Base-by-base conservation (phyloP, 1,284 basidiomycete genomes). In the Trametes sp. region DNA sequence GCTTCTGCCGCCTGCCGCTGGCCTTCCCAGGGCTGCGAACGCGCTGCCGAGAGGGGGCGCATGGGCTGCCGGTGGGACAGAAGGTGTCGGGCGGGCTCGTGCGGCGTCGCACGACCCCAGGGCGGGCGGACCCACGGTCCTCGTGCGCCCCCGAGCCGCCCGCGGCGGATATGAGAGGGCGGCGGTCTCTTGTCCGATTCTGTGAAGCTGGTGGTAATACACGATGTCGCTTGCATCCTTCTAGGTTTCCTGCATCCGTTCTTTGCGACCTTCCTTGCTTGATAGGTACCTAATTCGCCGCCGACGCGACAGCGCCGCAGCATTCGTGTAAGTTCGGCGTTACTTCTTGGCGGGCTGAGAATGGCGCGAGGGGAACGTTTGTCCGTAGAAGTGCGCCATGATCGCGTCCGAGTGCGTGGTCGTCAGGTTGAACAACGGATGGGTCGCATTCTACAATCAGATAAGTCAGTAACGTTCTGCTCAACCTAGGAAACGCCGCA, bases 371-470 rank as follows among this genome's bases (percentile, higher is more conserved):
- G 84, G 83, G 41, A 84, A 62, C 0, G 63, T 76, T 67, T 95
- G 92, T 5, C 80, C 78, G 75, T 95, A 95, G 73, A 95, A 95
- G 76, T 94, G 82, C 7, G 83, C 79, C 83, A 94, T 87, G 41
- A 96, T 85, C 0, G 77, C 84, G 69, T 92, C 85, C 1, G 88
- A 79, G 70, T 94, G 88, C 0, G 91, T 88, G 7, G 89, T 83
- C 0, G 93, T 90, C 46, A 96, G 76, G 70, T 95, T 95, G 75
- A 95, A 92, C n/a, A 96, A 70, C 0, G 95, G 94, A 69, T 95
- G 93, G 0, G 92, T 94, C 1, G 94, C 92, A 70, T 96, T 97
- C 93, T 95, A 68, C 16, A 44, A n/a, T 19, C 31, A 28, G 16
- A 26, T 16, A 5, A 16, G 24, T 16, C 42, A 23, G 19, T 16